These are phyloP conservation scores for Plasmopara muralis DNA, from an alignment of 352 stramenopile genomes.

Conservation along the genomic window DNA sequence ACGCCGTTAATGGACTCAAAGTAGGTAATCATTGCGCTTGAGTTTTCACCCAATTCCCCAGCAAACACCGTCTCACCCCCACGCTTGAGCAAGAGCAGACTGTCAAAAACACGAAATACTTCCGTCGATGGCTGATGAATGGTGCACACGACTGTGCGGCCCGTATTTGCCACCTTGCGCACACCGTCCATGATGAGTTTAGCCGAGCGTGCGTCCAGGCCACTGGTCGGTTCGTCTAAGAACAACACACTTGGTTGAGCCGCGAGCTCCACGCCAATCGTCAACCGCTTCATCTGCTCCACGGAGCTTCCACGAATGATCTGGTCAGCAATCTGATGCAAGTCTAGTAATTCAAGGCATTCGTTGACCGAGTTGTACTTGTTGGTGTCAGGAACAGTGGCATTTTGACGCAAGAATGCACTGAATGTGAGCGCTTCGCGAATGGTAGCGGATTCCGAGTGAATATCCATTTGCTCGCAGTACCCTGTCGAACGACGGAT, in stretches of 20 bases:
- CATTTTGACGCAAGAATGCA: conserved; percentile 21
- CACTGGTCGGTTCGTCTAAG: neutral
- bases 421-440: conserved; percentile 49
- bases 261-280: neutral
- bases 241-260: conserved; percentile 1
- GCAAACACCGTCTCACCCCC: neutral
- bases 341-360: neutral
- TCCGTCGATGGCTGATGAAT: conserved; percentile 1
- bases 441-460: conserved; percentile 80
- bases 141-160: neutral
- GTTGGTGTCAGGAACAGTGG: conserved; percentile 26
- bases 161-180: neutral
- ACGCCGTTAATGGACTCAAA: neutral
- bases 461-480: conserved; percentile 80
- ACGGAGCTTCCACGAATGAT: conserved; percentile 1
- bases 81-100: neutral
- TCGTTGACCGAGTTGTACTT: conserved; percentile 4
- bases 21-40: neutral
- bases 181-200: neutral
- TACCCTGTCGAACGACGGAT: conserved; percentile 46
- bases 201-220: neutral
- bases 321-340: neutral
- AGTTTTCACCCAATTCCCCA: neutral
- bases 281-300: conserved; percentile 1
- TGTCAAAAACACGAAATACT: neutral